Evolutionary conservation across 1,284 basidiomycete species (phyloP).

Genomic region (Heterobasidion irregulare): DNA sequence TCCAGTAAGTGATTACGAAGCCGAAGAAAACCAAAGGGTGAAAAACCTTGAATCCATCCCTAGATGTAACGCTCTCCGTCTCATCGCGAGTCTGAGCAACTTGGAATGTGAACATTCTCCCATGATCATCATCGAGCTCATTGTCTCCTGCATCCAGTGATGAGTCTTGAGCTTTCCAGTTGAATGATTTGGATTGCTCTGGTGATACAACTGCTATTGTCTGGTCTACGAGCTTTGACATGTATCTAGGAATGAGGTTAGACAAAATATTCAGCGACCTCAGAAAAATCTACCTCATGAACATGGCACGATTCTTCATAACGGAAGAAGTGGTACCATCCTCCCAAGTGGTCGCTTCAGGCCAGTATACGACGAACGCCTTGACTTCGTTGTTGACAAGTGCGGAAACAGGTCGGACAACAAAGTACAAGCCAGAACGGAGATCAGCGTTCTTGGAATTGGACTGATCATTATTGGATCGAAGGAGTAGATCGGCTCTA

Average conservation of each 20-base stretch:
- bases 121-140: background rate
- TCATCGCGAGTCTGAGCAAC: background rate
- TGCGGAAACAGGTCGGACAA: background rate
- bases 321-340: constrained; percentile 37
- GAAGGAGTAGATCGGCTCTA: background rate
- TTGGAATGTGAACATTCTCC: background rate
- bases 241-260: constrained; percentile 29
- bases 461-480: background rate
- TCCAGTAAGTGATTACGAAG: no score
- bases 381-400: no score
- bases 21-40: no score
- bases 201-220: constrained; percentile 30
- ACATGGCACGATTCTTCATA: constrained; percentile 44
- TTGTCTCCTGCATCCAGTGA: background rate
- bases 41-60: background rate
- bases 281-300: constrained; percentile 40
- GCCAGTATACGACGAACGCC: constrained; percentile 48
- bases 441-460: background rate
- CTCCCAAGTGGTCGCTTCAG: constrained; percentile 51
- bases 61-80: background rate
- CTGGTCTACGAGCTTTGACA: constrained; percentile 49
- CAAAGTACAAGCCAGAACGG: background rate
- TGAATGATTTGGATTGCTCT: background rate
- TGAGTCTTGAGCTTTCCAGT: background rate
- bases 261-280: background rate